phyloP scores from a whole-genome alignment of 1,284 basidiomycete genomes.

The Ceratobasidium sp. region DNA sequence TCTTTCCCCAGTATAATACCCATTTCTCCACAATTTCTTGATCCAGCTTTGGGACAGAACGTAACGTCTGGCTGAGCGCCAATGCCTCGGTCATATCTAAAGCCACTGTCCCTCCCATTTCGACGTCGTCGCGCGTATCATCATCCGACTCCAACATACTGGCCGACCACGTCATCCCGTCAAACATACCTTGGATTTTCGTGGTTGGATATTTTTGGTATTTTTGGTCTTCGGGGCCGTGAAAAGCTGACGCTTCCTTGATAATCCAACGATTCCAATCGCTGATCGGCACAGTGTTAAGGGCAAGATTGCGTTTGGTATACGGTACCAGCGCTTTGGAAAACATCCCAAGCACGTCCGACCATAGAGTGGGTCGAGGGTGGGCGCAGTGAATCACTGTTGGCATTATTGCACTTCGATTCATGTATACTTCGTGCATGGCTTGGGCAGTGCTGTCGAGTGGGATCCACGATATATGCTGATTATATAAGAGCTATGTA shows the following conservation, averaged over 20 bases:
- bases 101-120: background rate
- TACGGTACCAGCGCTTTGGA: conserved; percentile 49
- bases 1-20: conserved; percentile 8
- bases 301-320: background rate
- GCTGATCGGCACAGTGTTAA: conserved; percentile 54
- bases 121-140: no score
- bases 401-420: conserved; percentile 6
- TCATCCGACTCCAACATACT: no score
- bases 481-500: no score
- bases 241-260: background rate
- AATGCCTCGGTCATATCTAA: background rate
- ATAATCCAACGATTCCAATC: conserved; percentile 52
- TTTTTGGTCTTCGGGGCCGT: conserved; percentile 6
- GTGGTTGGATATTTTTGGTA: conserved; percentile 21
- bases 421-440: conserved; percentile 52
- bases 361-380: conserved; percentile 54
- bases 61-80: background rate
- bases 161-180: no score
- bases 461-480: conserved; percentile 56
- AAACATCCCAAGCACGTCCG: conserved; percentile 51
- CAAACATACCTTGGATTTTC: conserved; percentile 25
- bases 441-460: conserved; percentile 55
- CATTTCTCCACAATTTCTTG: conserved; percentile 16
- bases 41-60: background rate
- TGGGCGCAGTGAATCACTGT: conserved; percentile 54